These are phyloP conservation scores for Vaccinium vitisidaea DNA, from an alignment of 148 eudicot species.

Conservation along the genomic window DNA sequence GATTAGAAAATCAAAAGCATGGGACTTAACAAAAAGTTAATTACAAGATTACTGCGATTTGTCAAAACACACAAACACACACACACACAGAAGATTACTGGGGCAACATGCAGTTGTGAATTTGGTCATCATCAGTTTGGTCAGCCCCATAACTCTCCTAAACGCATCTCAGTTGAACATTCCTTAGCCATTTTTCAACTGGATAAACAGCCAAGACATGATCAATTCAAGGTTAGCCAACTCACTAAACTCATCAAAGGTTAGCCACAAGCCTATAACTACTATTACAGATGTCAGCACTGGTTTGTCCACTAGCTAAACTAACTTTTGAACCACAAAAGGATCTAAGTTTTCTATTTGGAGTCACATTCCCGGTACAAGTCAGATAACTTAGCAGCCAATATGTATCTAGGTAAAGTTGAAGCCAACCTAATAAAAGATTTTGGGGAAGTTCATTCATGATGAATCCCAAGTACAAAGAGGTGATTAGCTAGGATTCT, in stretches of 20 bases:
- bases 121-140: neutral
- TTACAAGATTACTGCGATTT: neutral
- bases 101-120: neutral
- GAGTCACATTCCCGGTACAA: neutral
- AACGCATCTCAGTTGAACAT: constrained; percentile 1
- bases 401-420: neutral
- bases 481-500: neutral
- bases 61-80: neutral
- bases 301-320: neutral
- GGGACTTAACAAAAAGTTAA: neutral
- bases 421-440: neutral
- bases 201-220: constrained; percentile 4
- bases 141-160: neutral
- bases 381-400: neutral
- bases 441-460: neutral
- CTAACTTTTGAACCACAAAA: neutral
- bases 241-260: neutral
- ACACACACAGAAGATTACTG: neutral
- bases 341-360: neutral
- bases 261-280: neutral
- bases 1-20: neutral
- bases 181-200: neutral
- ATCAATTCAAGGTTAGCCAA: constrained; percentile 2
- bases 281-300: neutral
- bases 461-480: neutral